Evolutionary conservation across 495 filamentous ascomycete genomes (phyloP), one percentile per base, ranked within the genome.

Genomic region (Penicillium paxilli): DNA sequence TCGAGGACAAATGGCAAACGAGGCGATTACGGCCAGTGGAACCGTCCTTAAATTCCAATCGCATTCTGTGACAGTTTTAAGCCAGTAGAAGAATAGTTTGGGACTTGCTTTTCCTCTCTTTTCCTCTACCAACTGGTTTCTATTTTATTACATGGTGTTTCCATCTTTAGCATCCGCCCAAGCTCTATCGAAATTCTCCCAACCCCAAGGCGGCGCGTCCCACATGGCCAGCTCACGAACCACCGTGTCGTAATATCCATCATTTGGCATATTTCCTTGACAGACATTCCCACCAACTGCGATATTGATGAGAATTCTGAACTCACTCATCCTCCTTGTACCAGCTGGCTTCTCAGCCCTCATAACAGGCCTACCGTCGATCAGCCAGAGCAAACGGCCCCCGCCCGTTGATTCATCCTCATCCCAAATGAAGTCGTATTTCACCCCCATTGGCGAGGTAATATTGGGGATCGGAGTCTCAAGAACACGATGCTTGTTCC

Each of bases 261-360:
- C 63, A 25, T 37, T 47, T 42, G 63, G 63, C 63, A 64, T 64
- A 45, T 54, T 61, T 49, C 63, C 63, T 52, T 64, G 60, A 44
- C 63, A 66, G 47, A 66, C 63, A 61, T 66, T 64, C 45, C 63
- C 63, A 47, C 63, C 63, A 50, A 66, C 60, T 42, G 63, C 63
- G 25, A 66, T 64, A 23, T 66, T 66, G 54, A 66, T 58, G 42
- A 66, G 63, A 10, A 66, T 61, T 57, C 60, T 64, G 49, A 66
- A 64, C 30, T 66, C 63, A 41, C 60, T 59, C 63, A 66, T 66
- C 35, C 57, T 64, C 51, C 63, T 64, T 41, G 57, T 66, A n/a
- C 63, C 63, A 47, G 60, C 51, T 38, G 63, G 63, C 54, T 64
- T 66, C 42, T 64, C 60, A 9, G 63, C 63, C 42, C 60, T 61